phyloP scores from a whole-genome alignment of 1,139 yeast species.

The Debaryomycetaceae sp. region DNA sequence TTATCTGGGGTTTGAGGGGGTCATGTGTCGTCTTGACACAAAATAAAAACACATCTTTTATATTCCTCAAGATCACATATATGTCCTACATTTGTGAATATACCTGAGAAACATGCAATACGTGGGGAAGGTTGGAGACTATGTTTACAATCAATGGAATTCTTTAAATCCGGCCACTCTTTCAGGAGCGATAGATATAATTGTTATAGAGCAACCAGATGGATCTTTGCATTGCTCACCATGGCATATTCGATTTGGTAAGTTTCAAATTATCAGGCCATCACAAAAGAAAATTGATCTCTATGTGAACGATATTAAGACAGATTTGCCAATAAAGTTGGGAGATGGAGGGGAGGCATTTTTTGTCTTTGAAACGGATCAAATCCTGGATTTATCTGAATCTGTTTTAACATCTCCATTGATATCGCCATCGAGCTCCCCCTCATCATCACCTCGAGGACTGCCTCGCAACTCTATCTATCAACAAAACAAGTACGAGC shows the following conservation, averaged over 20 bases:
- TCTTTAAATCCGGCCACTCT: constrained; percentile 94
- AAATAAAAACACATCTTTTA: not conserved
- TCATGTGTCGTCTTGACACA: not conserved
- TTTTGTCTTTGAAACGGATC: constrained; percentile 85
- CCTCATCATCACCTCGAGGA: constrained; percentile 43
- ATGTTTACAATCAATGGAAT: constrained; percentile 95
- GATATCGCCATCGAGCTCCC: constrained; percentile 73
- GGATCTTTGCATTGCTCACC: constrained; percentile 88
- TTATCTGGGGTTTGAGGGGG: not conserved
- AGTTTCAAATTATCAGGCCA: constrained; percentile 89
- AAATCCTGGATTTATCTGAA: constrained; percentile 56
- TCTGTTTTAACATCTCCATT: constrained; percentile 91
- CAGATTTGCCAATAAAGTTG: constrained; percentile 89
- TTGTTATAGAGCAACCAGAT: constrained; percentile 89
- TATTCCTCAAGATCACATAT: not conserved
- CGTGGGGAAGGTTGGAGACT: constrained; percentile 92
- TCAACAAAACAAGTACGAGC: constrained; percentile 16
- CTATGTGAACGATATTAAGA: constrained; percentile 75
- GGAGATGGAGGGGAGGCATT: constrained; percentile 99
- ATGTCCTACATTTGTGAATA: no score
- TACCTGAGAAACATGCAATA: constrained; percentile 63
- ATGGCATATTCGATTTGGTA: constrained; percentile 94
- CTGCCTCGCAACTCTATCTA: constrained; percentile 34
- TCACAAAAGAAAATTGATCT: constrained; percentile 92
- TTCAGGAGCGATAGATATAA: constrained; percentile 95